A percentile compares a stretch with the other conserved stretches of the same genome.
phyloP scores from a whole-genome alignment of 306 rosid species.

The Quercus aquifolioides region DNA sequence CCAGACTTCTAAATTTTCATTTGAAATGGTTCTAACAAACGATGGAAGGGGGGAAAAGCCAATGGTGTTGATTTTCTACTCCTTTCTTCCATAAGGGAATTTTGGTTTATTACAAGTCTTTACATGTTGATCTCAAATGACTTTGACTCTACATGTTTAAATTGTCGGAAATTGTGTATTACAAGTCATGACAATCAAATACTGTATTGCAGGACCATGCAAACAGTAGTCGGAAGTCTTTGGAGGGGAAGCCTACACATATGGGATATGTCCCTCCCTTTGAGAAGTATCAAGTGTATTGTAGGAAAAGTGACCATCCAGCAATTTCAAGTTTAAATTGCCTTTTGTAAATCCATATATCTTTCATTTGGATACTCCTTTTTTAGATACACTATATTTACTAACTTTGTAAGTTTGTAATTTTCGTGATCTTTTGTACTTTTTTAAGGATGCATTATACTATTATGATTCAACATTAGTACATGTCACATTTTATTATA shows the following conservation, averaged over 20 bases:
- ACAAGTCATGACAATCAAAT: conserved; percentile 18
- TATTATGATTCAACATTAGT: too few species aligned
- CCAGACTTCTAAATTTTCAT: background rate
- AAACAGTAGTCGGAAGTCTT: conserved; percentile 89
- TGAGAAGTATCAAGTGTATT: too few species aligned
- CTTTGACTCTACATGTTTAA: background rate
- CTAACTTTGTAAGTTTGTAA: too few species aligned
- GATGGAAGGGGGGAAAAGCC: too few species aligned
- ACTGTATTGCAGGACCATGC: conserved; percentile 71
- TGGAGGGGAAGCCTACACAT: conserved; percentile 61
- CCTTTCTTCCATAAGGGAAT: background rate
- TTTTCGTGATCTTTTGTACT: too few species aligned
- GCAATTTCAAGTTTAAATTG: conserved; percentile 67
- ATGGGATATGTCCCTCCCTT: conserved; percentile 26
- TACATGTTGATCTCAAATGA: background rate
- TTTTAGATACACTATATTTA: too few species aligned
- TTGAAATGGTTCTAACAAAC: too few species aligned
- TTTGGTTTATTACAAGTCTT: background rate
- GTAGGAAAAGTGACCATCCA: conserved; percentile 42
- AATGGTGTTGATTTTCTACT: background rate
- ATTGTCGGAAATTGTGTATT: background rate
- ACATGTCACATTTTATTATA: too few species aligned
- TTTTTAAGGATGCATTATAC: too few species aligned
- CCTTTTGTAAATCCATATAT: conserved; percentile 6
- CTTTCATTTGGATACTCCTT: too few species aligned